Evolutionary conservation across 2,329 filamentous ascomycete genomes (phyloP).

Genomic region (Alternaria triticimaculans): DNA sequence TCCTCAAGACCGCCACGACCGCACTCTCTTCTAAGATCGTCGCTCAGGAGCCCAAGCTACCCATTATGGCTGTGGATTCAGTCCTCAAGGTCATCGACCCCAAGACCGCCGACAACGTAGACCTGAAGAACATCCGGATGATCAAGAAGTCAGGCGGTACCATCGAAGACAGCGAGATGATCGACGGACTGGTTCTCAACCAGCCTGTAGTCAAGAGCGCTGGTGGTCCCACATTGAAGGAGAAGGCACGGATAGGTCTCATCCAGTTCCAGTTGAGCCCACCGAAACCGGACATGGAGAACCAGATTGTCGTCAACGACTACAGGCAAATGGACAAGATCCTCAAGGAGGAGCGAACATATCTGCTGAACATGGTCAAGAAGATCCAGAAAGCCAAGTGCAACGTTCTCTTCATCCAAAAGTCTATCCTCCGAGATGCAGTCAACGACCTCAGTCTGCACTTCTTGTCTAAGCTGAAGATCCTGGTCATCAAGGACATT

Average conservation of each 20-base stretch:
- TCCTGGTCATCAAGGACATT: conserved; percentile 95
- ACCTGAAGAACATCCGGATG: conserved; percentile 94
- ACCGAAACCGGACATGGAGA: conserved; percentile 99
- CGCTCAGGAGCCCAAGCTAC: conserved; percentile 93
- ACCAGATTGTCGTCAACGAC: conserved; percentile 98
- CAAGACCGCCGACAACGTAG: conserved; percentile 94
- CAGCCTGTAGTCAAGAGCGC: conserved; percentile 94
- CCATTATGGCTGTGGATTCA: conserved; percentile 97
- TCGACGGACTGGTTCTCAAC: conserved; percentile 90
- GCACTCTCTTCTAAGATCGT: conserved; percentile 99
- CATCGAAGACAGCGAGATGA: conserved; percentile 97
- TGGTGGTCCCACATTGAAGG: conserved; percentile 87
- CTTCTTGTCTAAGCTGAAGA: conserved; percentile 96
- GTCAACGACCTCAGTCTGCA: conserved; percentile 97
- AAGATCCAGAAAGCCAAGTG: conserved; percentile 99
- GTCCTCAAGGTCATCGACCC: conserved; percentile 95
- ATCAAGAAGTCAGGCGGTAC: conserved; percentile 98
- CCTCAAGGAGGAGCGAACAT: conserved; percentile 97
- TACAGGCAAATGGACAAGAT: conserved; percentile 99
- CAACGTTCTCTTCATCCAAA: conserved; percentile 97
- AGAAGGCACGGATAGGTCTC: conserved; percentile 95
- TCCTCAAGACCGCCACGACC: conserved; percentile 95
- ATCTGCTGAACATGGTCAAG: conserved; percentile 98
- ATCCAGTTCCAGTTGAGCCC: conserved; percentile 99
- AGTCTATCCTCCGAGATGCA: conserved; percentile 95